Evolutionary conservation across 164 flowering plant genomes (phyloP).

Genomic region (Nymphaea colorata): DNA sequence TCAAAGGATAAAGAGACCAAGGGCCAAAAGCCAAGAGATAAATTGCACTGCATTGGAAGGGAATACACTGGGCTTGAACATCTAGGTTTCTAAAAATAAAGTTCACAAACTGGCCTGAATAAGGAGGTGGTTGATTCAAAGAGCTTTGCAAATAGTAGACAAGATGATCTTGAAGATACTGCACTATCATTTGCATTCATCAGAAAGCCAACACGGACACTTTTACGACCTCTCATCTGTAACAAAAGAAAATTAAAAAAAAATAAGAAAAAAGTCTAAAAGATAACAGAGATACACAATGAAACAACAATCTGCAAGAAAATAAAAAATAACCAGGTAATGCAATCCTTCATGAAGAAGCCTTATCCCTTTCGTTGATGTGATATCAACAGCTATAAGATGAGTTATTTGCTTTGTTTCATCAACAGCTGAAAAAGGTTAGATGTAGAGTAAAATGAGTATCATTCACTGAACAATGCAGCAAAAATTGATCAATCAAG

Average conservation of each 20-base stretch:
- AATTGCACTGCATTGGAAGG: background rate
- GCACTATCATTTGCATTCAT: constrained; percentile 29
- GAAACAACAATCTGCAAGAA: background rate
- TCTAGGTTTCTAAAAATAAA: no score
- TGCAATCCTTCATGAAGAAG: constrained; percentile 76
- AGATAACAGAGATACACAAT: constrained; percentile 2
- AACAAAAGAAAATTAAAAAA: constrained; percentile 7
- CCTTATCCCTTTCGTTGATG: constrained; percentile 63
- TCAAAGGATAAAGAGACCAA: no score
- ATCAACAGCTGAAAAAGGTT: constrained; percentile 49
- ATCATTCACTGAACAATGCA: background rate
- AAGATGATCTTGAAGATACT: constrained; percentile 15
- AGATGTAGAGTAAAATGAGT: background rate
- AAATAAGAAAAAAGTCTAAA: background rate
- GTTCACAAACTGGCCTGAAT: constrained; percentile 40
- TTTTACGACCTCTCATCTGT: constrained; percentile 65
- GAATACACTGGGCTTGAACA: background rate
- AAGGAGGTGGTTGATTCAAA: constrained; percentile 52
- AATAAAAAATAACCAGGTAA: constrained; percentile 51
- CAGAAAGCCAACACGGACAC: constrained; percentile 65
- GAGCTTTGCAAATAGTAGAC: constrained; percentile 42
- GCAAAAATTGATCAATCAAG: constrained; percentile 3
- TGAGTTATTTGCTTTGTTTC: constrained; percentile 93
- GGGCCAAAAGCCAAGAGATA: no score
- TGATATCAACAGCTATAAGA: constrained; percentile 59